Conservation (phyloP, 345 rosid genomes). For the Orychophragmus violaceus region DNA sequence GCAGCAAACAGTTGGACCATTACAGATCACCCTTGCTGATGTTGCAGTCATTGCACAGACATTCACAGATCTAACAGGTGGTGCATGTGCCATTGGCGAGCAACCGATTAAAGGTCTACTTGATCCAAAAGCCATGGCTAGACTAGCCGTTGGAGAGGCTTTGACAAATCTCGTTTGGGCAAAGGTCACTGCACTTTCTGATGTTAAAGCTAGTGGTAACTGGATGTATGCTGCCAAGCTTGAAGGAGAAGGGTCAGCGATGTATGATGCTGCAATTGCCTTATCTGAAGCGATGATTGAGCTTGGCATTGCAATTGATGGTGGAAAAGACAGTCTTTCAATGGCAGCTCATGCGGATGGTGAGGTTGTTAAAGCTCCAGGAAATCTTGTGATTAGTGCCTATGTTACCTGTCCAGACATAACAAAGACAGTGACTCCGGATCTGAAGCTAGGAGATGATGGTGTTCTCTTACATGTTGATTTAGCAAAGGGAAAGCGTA, state of each 20-base stretch:
- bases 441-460: slow-evolving; percentile 66
- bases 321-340: slow-evolving; percentile 91
- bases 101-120: slow-evolving; percentile 84
- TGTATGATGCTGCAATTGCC: slow-evolving; percentile 88
- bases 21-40: slow-evolving; percentile 89
- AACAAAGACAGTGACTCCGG: slow-evolving; percentile 87
- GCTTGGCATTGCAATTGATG: slow-evolving; percentile 94
- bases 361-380: slow-evolving; percentile 93
- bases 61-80: slow-evolving; percentile 67
- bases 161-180: slow-evolving; percentile 95
- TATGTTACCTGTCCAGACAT: slow-evolving; percentile 85
- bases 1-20: slow-evolving; percentile 95
- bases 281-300: slow-evolving; percentile 84
- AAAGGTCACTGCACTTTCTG: slow-evolving; percentile 75
- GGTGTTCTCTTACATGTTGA: slow-evolving; percentile 77
- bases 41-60: slow-evolving; percentile 95
- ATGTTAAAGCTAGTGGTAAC: slow-evolving; percentile 92
- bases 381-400: slow-evolving; percentile 84
- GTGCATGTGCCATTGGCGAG: slow-evolving; percentile 92
- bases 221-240: slow-evolving; percentile 99
- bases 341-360: slow-evolving; percentile 83
- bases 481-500: slow-evolving; percentile 74
- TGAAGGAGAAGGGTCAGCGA: slow-evolving; percentile 91
- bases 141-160: slow-evolving; percentile 90
- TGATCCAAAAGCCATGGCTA: slow-evolving; percentile 94